phyloP scores from a whole-genome alignment of 2,329 filamentous ascomycete genomes.

The Diaporthe ilicicola region DNA sequence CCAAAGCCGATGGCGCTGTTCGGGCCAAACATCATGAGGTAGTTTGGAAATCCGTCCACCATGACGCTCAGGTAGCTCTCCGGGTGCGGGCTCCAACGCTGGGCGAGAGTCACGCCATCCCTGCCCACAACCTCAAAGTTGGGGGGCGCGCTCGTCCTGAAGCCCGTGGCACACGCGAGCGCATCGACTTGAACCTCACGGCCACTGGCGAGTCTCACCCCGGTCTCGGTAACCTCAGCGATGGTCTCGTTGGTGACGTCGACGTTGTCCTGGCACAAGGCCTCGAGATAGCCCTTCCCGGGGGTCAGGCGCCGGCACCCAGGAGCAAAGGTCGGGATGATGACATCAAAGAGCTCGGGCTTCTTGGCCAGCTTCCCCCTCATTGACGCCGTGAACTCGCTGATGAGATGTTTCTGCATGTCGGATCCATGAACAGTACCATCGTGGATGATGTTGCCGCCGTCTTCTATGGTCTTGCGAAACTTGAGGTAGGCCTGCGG shows the following conservation, averaged over 20 bases:
- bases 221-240: conserved; percentile 44
- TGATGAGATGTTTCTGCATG: conserved; percentile 45
- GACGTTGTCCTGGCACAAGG: conserved; percentile 51
- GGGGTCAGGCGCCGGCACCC: conserved; percentile 57
- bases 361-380: conserved; percentile 49
- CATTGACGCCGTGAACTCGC: conserved; percentile 49
- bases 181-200: conserved; percentile 50
- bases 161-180: conserved; percentile 58
- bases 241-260: conserved; percentile 48
- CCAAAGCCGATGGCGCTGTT: conserved; percentile 58
- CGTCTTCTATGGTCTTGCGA: conserved; percentile 54
- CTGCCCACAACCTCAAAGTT: conserved; percentile 52
- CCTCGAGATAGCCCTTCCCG: conserved; percentile 56
- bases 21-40: conserved; percentile 58
- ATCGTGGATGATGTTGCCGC: conserved; percentile 53
- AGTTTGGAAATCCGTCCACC: conserved; percentile 58
- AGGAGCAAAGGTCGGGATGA: conserved; percentile 53
- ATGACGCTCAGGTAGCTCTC: conserved; percentile 56
- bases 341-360: conserved; percentile 52
- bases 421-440: conserved; percentile 47
- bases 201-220: conserved; percentile 41
- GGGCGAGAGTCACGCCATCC: conserved; percentile 45
- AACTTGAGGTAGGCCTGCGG: conserved; percentile 49
- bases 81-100: conserved; percentile 49
- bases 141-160: conserved; percentile 48